Evolutionary conservation across 1,139 yeast genomes (phyloP).

Genomic region (Magnusiomyces ingens): DNA sequence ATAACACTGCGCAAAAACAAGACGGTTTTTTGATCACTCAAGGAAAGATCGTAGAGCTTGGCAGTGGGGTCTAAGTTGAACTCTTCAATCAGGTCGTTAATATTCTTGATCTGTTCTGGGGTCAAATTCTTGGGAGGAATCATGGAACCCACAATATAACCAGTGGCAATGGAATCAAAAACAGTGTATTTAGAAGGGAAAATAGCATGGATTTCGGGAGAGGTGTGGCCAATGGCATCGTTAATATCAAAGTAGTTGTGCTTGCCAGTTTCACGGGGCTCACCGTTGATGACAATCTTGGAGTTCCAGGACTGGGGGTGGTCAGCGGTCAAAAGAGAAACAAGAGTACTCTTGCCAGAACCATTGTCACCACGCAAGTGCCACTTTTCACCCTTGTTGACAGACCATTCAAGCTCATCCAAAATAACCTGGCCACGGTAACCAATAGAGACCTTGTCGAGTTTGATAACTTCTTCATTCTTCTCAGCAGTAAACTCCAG

Average conservation of each 20-base stretch:
- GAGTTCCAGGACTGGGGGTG: constrained; percentile 95
- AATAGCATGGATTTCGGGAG: constrained; percentile 87
- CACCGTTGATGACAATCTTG: constrained; percentile 57
- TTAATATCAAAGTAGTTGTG: constrained; percentile 75
- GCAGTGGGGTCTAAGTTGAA: constrained; percentile 34
- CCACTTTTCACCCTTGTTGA: constrained; percentile 73
- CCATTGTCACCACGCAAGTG: constrained; percentile 88
- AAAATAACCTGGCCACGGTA: constrained; percentile 61
- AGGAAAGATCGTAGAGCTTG: constrained; percentile 47
- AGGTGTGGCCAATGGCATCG: constrained; percentile 71
- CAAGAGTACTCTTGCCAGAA: constrained; percentile 82
- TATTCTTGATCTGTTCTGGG: constrained; percentile 32
- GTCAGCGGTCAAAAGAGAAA: constrained; percentile 82
- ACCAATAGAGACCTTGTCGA: constrained; percentile 56
- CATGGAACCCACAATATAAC: constrained; percentile 59
- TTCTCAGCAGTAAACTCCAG: constrained; percentile 12
- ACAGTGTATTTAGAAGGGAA: constrained; percentile 55
- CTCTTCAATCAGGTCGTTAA: constrained; percentile 28
- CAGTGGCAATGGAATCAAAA: constrained; percentile 61
- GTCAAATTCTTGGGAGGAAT: constrained; percentile 38
- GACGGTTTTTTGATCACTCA: constrained; percentile 74
- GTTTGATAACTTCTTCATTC: constrained; percentile 41
- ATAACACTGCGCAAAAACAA: constrained; percentile 69
- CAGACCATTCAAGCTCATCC: constrained; percentile 56
- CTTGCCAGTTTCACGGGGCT: constrained; percentile 66